phyloP scores from a whole-genome alignment of 2,329 filamentous ascomycete genomes.

The Monilinia polystroma region DNA sequence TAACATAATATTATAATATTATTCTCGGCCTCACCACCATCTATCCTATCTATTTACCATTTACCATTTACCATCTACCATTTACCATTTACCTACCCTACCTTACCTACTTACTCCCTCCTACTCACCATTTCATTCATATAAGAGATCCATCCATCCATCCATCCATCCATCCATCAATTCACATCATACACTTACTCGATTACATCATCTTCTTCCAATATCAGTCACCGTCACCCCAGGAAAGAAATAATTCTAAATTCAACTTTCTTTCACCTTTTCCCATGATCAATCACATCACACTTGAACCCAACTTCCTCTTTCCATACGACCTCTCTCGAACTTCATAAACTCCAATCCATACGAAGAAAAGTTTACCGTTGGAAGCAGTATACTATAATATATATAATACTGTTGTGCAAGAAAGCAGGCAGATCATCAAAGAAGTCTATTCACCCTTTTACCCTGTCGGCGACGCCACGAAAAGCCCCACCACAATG shows the following conservation, averaged over 20 bases:
- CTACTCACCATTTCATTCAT: background rate
- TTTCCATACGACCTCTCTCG: background rate
- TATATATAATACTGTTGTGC: background rate
- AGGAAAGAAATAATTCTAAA: background rate
- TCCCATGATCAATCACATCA: background rate
- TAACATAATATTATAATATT: too few relatives aligned
- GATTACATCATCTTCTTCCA: background rate
- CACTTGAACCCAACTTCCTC: background rate
- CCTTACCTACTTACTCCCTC: background rate
- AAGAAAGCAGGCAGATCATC: background rate
- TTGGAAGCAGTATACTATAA: background rate
- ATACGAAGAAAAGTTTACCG: background rate
- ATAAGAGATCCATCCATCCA: too few relatives aligned
- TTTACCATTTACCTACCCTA: too few relatives aligned
- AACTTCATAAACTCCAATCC: background rate
- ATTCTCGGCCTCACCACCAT: too few relatives aligned
- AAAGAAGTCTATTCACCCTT: slow-evolving; percentile 13
- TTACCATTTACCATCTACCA: too few relatives aligned
- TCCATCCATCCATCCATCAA: background rate
- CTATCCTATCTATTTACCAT: too few relatives aligned
- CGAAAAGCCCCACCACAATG: slow-evolving; percentile 13
- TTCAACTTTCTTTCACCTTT: background rate
- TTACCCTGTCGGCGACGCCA: background rate
- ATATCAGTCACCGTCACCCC: background rate
- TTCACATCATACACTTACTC: background rate